These are phyloP conservation scores for Macrolepiota fuliginosa DNA, from an alignment of 768 basidiomycete genomes.

Conservation along the genomic window DNA sequence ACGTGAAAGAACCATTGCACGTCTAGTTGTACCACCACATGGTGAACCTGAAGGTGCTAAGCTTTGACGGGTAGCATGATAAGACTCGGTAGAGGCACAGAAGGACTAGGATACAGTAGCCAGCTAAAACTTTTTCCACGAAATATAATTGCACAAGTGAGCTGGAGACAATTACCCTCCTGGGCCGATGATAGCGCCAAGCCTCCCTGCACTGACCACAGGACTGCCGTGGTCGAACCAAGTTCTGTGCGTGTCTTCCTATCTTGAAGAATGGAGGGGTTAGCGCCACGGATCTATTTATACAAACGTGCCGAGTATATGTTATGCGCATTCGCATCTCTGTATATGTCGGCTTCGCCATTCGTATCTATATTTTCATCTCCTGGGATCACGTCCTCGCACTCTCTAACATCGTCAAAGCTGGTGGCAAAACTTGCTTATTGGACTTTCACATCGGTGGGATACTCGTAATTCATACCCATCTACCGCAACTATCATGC, in stretches of 20 bases:
- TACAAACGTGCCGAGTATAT: neutral
- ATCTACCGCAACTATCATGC: no score
- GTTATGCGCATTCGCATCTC: slow-evolving; percentile 52
- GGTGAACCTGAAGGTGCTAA: neutral
- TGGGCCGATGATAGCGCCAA: slow-evolving; percentile 83
- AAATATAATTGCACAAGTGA: neutral
- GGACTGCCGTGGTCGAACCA: slow-evolving; percentile 93
- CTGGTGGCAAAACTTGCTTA: no score
- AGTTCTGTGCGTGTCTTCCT: slow-evolving; percentile 88
- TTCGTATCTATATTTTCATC: slow-evolving; percentile 93
- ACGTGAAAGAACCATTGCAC: slow-evolving; percentile 33
- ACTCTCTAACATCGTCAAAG: no score
- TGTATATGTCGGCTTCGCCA: slow-evolving; percentile 89
- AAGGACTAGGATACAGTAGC: neutral
- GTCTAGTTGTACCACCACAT: neutral
- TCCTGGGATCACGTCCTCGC: no score
- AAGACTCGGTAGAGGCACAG: neutral
- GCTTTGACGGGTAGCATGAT: neutral
- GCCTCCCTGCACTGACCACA: slow-evolving; percentile 81
- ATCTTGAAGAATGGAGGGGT: slow-evolving; percentile 77
- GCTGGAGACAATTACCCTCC: slow-evolving; percentile 57
- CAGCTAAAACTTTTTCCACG: neutral
- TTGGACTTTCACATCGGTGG: no score
- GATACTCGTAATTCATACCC: no score
- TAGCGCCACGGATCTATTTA: slow-evolving; percentile 80